phyloP scores from a whole-genome alignment of 148 eudicot species.

The Fagopyrum homotropicum region DNA sequence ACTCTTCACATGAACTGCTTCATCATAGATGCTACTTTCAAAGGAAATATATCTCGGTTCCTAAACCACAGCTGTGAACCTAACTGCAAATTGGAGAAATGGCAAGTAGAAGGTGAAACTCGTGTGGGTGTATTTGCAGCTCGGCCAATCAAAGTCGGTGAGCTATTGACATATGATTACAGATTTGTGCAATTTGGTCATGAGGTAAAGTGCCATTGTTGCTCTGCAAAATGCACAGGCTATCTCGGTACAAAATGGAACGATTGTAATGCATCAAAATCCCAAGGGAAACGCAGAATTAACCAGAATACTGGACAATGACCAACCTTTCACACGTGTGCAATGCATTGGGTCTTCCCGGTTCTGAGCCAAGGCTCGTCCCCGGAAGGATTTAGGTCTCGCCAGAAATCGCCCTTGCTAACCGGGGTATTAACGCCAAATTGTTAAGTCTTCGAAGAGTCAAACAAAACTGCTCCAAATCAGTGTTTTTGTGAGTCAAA shows the following conservation, averaged over 20 bases:
- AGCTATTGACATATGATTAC: conserved; percentile 88
- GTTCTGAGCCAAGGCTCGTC: no score
- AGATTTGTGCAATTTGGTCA: conserved; percentile 96
- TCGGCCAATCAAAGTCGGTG: conserved; percentile 58
- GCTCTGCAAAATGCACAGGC: conserved; percentile 75
- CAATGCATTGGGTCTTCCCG: no score
- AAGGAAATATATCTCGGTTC: conserved; percentile 88
- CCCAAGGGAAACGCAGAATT: conserved; percentile 8
- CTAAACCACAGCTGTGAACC: conserved; percentile 95
- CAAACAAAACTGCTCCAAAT: no score
- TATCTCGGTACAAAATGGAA: conserved; percentile 66
- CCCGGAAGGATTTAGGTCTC: no score
- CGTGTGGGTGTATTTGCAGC: conserved; percentile 95
- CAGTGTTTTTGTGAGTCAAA: no score
- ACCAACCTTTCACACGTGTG: no score
- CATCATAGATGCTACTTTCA: conserved; percentile 90
- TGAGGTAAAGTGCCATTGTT: conserved; percentile 86
- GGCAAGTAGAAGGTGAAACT: conserved; percentile 92
- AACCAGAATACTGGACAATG: conserved; percentile 28
- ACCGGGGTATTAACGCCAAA: no score
- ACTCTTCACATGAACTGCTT: no score
- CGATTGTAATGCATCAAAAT: conserved; percentile 17
- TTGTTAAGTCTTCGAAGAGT: no score
- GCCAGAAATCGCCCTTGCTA: no score
- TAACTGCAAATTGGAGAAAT: conserved; percentile 90